These are phyloP conservation scores for Cladosporium velox DNA, from an alignment of 2,329 filamentous ascomycete genomes.

Conservation along the genomic window DNA sequence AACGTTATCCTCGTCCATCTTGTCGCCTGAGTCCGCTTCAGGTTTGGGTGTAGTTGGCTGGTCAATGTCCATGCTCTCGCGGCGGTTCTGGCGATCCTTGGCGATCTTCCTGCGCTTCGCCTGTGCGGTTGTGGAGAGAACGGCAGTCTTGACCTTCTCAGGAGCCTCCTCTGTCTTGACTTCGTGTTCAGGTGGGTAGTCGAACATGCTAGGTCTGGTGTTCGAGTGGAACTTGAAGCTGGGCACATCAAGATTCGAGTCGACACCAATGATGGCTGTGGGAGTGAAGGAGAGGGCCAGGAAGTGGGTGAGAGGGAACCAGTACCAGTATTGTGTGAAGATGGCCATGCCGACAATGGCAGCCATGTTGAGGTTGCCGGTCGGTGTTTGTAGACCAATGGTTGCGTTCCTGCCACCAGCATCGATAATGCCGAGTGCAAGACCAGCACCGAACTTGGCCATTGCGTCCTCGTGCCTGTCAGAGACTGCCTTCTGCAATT, in stretches of 20 bases:
- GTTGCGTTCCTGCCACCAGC: constrained; percentile 98
- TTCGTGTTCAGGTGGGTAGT: constrained; percentile 96
- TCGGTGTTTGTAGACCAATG: constrained; percentile 95
- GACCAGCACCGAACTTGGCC: constrained; percentile 95
- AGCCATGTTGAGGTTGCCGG: constrained; percentile 97
- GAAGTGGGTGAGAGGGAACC: constrained; percentile 99
- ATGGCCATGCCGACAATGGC: constrained; percentile 97
- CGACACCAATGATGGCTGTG: constrained; percentile 90
- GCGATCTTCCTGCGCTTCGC: constrained; percentile 92
- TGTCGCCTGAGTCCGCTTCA: constrained; percentile 61
- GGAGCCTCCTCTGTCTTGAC: constrained; percentile 92
- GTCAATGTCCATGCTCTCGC: constrained; percentile 96
- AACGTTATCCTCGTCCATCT: constrained; percentile 71
- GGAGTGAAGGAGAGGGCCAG: constrained; percentile 94
- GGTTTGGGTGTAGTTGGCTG: constrained; percentile 73
- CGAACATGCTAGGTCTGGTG: constrained; percentile 90
- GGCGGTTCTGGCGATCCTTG: constrained; percentile 85
- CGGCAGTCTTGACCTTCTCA: constrained; percentile 90
- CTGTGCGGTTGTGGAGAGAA: constrained; percentile 94
- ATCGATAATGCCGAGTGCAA: constrained; percentile 95
- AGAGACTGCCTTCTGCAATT: constrained; percentile 86
- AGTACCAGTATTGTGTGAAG: constrained; percentile 99
- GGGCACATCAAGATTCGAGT: constrained; percentile 90
- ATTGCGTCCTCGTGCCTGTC: constrained; percentile 98
- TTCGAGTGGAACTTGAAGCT: constrained; percentile 95